Conservation (phyloP, 169 alveolate species). For the Plasmodium fragile region DNA sequence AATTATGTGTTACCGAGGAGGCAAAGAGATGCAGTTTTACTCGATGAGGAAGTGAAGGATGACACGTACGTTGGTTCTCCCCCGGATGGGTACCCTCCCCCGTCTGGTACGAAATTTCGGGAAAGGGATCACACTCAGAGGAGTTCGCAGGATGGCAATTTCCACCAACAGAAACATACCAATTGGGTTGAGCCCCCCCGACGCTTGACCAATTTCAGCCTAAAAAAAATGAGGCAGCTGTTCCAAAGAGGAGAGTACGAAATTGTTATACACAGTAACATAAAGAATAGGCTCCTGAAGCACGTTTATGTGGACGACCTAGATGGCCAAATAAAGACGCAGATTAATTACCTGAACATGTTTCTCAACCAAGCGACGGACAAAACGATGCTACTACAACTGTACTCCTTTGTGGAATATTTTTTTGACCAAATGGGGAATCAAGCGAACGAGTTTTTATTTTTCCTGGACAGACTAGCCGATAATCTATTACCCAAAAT, state of each 20-base stretch:
- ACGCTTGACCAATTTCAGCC: neutral
- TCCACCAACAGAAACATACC: neutral
- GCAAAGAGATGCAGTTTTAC: neutral
- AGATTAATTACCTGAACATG: conserved; percentile 46
- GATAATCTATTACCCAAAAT: conserved; percentile 23
- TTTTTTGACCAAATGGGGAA: conserved; percentile 10
- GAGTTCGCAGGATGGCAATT: neutral
- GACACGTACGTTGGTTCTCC: neutral
- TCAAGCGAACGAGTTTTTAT: conserved; percentile 34
- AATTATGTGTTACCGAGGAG: conserved; percentile 14
- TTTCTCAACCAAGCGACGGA: conserved; percentile 25
- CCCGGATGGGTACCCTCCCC: neutral
- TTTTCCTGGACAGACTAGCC: conserved; percentile 52
- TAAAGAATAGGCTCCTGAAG: conserved; percentile 30
- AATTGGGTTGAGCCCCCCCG: neutral
- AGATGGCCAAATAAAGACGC: conserved; percentile 3
- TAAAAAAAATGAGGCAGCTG: neutral
- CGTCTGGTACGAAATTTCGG: neutral
- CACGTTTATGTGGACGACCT: conserved; percentile 54
- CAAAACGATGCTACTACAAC: conserved; percentile 1
- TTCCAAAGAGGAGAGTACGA: conserved; percentile 17
- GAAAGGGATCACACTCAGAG: neutral
- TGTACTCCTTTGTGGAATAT: conserved; percentile 30
- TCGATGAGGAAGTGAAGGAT: neutral
- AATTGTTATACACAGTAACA: conserved; percentile 53